These are phyloP conservation scores for Sporormia fimetaria DNA, from an alignment of 495 filamentous ascomycete species.

Conservation along the genomic window DNA sequence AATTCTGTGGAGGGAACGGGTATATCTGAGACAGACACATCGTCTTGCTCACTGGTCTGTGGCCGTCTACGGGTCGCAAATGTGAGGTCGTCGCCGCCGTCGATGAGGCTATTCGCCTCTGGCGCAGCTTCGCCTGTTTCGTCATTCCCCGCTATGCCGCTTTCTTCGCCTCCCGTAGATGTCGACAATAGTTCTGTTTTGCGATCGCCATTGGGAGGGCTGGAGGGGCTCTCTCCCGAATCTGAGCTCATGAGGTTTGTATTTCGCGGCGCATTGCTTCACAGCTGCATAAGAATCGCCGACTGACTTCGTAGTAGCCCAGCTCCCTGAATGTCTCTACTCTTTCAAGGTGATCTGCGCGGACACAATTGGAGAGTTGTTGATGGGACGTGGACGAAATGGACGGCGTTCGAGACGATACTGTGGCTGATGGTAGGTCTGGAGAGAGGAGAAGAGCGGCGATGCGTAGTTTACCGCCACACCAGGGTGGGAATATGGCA, in stretches of 20 bases:
- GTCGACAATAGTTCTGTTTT: constrained; percentile 2
- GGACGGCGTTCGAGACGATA: no score
- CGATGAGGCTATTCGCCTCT: constrained; percentile 2
- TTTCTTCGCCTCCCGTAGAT: constrained; percentile 1
- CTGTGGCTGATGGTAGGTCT: no score
- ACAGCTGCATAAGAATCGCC: constrained; percentile 9
- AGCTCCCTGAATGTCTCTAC: neutral
- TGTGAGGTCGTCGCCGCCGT: constrained; percentile 12
- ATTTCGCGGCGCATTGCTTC: constrained; percentile 25
- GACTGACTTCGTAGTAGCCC: neutral
- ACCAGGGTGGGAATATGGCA: no score
- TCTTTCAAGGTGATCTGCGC: no score
- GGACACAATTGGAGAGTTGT: no score
- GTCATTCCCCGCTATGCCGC: neutral
- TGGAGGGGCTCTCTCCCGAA: constrained; percentile 29
- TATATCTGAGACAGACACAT: constrained; percentile 9
- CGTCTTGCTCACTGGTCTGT: constrained; percentile 1
- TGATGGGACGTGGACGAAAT: no score
- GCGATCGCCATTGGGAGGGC: constrained; percentile 21
- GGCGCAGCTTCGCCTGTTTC: constrained; percentile 12
- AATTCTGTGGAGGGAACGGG: constrained; percentile 1
- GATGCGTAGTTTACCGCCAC: no score
- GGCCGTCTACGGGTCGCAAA: constrained; percentile 10
- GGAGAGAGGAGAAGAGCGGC: no score
- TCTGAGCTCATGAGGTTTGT: constrained; percentile 34